A percentile compares a stretch with the other conserved stretches of the same genome.
phyloP scores from a whole-genome alignment of 2,329 filamentous ascomycete genomes.

The Sphaerostilbella broomeana region DNA sequence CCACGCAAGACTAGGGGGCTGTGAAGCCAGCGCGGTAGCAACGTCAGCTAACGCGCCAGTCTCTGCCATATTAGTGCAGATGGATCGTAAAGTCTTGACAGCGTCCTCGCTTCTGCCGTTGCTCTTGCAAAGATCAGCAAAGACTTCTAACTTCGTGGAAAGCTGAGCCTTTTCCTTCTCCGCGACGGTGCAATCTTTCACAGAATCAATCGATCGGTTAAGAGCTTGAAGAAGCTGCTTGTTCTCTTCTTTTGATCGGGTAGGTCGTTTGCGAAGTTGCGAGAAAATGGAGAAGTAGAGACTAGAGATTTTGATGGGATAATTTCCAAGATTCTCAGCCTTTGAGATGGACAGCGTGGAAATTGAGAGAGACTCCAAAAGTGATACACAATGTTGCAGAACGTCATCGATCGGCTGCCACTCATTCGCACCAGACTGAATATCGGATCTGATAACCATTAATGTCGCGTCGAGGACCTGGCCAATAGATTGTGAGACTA shows the following conservation, averaged over 20 bases:
- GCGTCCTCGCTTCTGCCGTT: slow-evolving; percentile 50
- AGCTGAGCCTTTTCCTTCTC: slow-evolving; percentile 57
- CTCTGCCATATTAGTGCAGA: slow-evolving; percentile 56
- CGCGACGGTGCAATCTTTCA: slow-evolving; percentile 45
- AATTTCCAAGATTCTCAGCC: slow-evolving; percentile 33
- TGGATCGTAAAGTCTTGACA: slow-evolving; percentile 49
- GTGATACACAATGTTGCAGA: slow-evolving; percentile 47
- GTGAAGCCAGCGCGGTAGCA: slow-evolving; percentile 40
- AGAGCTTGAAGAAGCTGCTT: slow-evolving; percentile 49
- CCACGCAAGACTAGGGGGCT: slow-evolving; percentile 50
- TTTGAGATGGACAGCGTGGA: slow-evolving; percentile 24
- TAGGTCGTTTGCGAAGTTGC: slow-evolving; percentile 39
- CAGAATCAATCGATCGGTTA: slow-evolving; percentile 55
- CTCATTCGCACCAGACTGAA: slow-evolving; percentile 39
- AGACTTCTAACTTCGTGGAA: slow-evolving; percentile 57
- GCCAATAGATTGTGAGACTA: slow-evolving; percentile 45
- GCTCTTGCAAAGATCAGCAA: slow-evolving; percentile 54
- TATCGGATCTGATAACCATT: slow-evolving; percentile 46
- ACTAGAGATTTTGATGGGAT: slow-evolving; percentile 62
- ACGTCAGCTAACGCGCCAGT: slow-evolving; percentile 51
- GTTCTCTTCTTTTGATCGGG: slow-evolving; percentile 30
- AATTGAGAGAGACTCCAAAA: slow-evolving; percentile 48
- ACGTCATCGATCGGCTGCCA: slow-evolving; percentile 53
- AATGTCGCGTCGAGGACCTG: slow-evolving; percentile 55
- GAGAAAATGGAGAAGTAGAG: slow-evolving; percentile 62